Evolutionary conservation across 1,284 basidiomycete genomes (phyloP).

Genomic region (Abortiporus biennis): DNA sequence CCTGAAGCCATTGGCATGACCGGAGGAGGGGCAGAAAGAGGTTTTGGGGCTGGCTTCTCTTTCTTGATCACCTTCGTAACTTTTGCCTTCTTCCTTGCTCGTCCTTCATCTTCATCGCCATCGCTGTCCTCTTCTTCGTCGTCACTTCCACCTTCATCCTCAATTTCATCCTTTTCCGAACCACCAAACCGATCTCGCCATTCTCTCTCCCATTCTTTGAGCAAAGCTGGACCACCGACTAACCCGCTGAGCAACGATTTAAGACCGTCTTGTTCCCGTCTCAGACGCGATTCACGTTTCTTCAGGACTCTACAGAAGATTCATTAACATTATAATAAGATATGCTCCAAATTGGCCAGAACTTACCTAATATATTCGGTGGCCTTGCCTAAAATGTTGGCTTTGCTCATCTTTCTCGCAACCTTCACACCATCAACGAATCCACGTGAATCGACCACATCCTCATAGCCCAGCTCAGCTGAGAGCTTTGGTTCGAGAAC

Average conservation of each 20-base stretch:
- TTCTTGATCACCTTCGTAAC: constrained; percentile 29
- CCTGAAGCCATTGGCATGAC: constrained; percentile 21
- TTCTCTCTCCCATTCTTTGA: constrained; percentile 69
- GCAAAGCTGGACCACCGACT: constrained; percentile 61
- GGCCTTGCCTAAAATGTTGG: constrained; percentile 77
- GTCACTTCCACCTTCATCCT: constrained; percentile 39
- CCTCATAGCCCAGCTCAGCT: constrained; percentile 29
- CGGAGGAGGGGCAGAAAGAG: constrained; percentile 26
- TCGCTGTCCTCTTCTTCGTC: constrained; percentile 51
- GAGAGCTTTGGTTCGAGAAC: constrained; percentile 45
- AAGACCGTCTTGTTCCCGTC: constrained; percentile 65
- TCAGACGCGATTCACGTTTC: constrained; percentile 63
- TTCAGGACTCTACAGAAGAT: constrained; percentile 53
- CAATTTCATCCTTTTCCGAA: constrained; percentile 66
- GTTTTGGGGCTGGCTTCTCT: constrained; percentile 26
- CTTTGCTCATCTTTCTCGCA: constrained; percentile 79
- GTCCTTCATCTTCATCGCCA: constrained; percentile 45
- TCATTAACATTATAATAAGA: constrained; percentile 1
- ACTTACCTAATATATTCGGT: constrained; percentile 70
- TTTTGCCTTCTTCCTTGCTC: constrained; percentile 54
- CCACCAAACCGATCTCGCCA: constrained; percentile 71
- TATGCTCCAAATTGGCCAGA: constrained; percentile 1
- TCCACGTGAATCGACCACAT: constrained; percentile 66
- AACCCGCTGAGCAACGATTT: constrained; percentile 60
- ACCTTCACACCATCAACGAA: constrained; percentile 81